Percentiles rank a stretch among this genome's conserved stretches.
Conservation (phyloP, 2,329 filamentous ascomycete species). For the Pezizomycotina sp. region DNA sequence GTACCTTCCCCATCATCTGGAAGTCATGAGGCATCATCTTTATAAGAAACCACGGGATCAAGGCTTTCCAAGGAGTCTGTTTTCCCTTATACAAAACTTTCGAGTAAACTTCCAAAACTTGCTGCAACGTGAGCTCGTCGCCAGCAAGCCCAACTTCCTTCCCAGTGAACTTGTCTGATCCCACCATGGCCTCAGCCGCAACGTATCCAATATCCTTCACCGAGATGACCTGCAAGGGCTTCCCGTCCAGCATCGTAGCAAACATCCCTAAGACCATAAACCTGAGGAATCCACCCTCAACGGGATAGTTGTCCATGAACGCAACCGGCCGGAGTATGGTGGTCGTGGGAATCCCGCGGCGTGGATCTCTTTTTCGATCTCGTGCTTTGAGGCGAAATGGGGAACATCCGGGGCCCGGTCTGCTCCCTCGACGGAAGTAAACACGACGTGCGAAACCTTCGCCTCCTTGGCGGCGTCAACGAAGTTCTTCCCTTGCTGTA, state of each 20-base stretch:
- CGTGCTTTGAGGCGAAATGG: constrained; percentile 15
- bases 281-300: neutral
- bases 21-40: constrained; percentile 26
- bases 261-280: constrained; percentile 27
- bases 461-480: constrained; percentile 11
- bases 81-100: constrained; percentile 21
- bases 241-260: constrained; percentile 24
- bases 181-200: constrained; percentile 27
- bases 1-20: constrained; percentile 13
- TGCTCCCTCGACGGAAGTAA: constrained; percentile 13
- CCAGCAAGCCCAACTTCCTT: constrained; percentile 30
- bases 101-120: constrained; percentile 26
- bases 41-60: constrained; percentile 9
- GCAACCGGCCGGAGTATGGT: constrained; percentile 31
- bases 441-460: constrained; percentile 6
- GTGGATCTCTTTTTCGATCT: constrained; percentile 9
- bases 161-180: constrained; percentile 25
- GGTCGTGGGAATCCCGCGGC: constrained; percentile 26
- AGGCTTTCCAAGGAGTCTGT: constrained; percentile 8
- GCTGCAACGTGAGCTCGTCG: constrained; percentile 30
- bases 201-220: constrained; percentile 31
- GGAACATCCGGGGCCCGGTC: constrained; percentile 12
- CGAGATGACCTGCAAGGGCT: constrained; percentile 30
- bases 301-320: constrained; percentile 31
- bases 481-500: constrained; percentile 11